phyloP scores from a whole-genome alignment of 2,329 filamentous ascomycete species.

The Aspergillus calidoustus region DNA sequence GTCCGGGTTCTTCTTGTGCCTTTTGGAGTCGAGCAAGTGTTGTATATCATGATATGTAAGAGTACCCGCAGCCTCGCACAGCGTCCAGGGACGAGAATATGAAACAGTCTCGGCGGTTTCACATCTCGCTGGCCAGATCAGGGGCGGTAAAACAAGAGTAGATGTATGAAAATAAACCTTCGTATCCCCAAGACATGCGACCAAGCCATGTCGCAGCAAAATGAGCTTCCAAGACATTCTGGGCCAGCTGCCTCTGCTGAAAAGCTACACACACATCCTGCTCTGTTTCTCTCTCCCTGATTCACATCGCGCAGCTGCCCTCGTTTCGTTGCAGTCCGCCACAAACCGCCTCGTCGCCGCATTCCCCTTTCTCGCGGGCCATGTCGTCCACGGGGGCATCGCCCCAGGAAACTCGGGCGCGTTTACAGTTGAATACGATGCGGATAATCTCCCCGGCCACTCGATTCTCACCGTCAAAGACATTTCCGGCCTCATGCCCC shows the following conservation, averaged over 20 bases:
- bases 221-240: constrained; percentile 25
- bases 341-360: constrained; percentile 14
- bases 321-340: constrained; percentile 18
- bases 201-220: background rate
- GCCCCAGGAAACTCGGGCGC: constrained; percentile 12
- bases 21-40: too few relatives aligned
- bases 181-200: background rate
- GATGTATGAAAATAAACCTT: background rate
- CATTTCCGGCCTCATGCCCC: constrained; percentile 1
- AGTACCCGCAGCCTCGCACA: too few relatives aligned
- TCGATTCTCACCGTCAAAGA: constrained; percentile 20
- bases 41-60: too few relatives aligned
- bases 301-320: background rate
- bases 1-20: too few relatives aligned
- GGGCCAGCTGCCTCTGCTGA: constrained; percentile 29
- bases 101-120: too few relatives aligned
- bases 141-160: too few relatives aligned
- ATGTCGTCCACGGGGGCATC: constrained; percentile 19
- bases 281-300: constrained; percentile 25
- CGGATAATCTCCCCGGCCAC: background rate
- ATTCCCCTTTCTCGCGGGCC: constrained; percentile 24
- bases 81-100: too few relatives aligned
- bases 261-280: constrained; percentile 29
- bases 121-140: too few relatives aligned
- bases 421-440: constrained; percentile 17